phyloP scores from a whole-genome alignment of 768 basidiomycete genomes.

The Mycena leptocephala region DNA sequence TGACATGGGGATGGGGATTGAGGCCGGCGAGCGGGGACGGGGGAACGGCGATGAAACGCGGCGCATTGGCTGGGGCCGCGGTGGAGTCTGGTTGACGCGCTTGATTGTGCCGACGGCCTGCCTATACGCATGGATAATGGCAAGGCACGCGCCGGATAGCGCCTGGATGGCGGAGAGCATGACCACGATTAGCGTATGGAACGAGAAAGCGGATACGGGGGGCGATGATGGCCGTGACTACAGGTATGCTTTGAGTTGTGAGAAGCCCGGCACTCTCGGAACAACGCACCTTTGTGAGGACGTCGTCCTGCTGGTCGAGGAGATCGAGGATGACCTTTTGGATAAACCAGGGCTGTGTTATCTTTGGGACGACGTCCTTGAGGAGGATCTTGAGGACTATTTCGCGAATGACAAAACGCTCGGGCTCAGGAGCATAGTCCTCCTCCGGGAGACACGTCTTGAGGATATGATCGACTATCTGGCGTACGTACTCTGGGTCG shows the following conservation, averaged over 20 bases:
- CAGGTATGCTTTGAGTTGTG: background rate
- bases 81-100: slow-evolving; percentile 68
- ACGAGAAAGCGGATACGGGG: slow-evolving; percentile 51
- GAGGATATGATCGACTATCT: slow-evolving; percentile 84
- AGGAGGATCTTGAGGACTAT: slow-evolving; percentile 85
- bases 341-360: slow-evolving; percentile 94
- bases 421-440: slow-evolving; percentile 84
- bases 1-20: slow-evolving; percentile 14
- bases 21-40: slow-evolving; percentile 32
- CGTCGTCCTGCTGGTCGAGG: slow-evolving; percentile 64
- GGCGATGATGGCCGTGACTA: slow-evolving; percentile 41
- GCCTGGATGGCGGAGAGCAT: slow-evolving; percentile 83
- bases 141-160: slow-evolving; percentile 78
- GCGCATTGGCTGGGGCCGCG: slow-evolving; percentile 13
- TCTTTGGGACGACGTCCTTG: slow-evolving; percentile 74
- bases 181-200: slow-evolving; percentile 71
- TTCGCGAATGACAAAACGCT: slow-evolving; percentile 90
- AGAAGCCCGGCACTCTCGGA: background rate
- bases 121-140: slow-evolving; percentile 79
- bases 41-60: slow-evolving; percentile 24
- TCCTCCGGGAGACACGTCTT: slow-evolving; percentile 81
- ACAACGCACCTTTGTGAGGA: slow-evolving; percentile 47
- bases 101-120: slow-evolving; percentile 77
- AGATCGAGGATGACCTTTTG: slow-evolving; percentile 55
- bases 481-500: slow-evolving; percentile 85